Percentiles rank a stretch among this genome's conserved stretches.
These are phyloP conservation scores for Bolboschoenoplectus hybrid DNA, from an alignment of 202 grass and related monocot species.

Conservation along the genomic window DNA sequence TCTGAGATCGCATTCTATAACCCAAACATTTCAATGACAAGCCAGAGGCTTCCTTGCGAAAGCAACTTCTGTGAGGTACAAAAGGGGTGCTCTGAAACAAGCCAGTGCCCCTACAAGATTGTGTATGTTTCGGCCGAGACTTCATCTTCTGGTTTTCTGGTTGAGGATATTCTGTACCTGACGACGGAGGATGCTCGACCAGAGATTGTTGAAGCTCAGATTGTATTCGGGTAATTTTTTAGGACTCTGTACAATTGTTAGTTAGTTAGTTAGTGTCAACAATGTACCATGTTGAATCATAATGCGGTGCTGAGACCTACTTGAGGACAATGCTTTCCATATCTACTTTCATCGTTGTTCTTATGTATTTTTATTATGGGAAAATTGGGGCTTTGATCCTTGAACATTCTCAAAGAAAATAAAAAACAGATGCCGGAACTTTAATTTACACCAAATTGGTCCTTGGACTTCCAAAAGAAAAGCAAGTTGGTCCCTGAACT, in stretches of 20 bases:
- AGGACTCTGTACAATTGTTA: not conserved
- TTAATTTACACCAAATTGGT: slow-evolving; percentile 2
- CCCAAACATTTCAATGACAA: slow-evolving; percentile 77
- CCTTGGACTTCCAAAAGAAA: not conserved
- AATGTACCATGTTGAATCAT: slow-evolving; percentile 12
- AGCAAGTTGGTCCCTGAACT: not conserved
- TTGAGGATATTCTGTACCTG: slow-evolving; percentile 79
- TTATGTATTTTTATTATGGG: not conserved
- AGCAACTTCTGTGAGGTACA: slow-evolving; percentile 66
- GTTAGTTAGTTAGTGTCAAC: not conserved
- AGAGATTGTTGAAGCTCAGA: slow-evolving; percentile 64
- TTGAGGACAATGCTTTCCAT: not conserved
- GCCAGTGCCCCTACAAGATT: slow-evolving; percentile 72
- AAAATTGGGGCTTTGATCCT: not conserved
- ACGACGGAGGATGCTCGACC: slow-evolving; percentile 55
- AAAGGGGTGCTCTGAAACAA: slow-evolving; percentile 62
- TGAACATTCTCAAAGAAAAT: not conserved
- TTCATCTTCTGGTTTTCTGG: slow-evolving; percentile 86
- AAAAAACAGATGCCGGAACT: not conserved
- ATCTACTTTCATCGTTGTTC: not conserved
- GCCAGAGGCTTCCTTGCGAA: slow-evolving; percentile 63
- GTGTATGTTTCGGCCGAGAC: slow-evolving; percentile 75
- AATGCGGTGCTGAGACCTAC: not conserved
- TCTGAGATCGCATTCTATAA: slow-evolving; percentile 60
- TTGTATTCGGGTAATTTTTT: slow-evolving; percentile 77